Evolutionary conservation across 2,329 filamentous ascomycete genomes (phyloP).

Genomic region (Magnaporthiopsis rhizophila): DNA sequence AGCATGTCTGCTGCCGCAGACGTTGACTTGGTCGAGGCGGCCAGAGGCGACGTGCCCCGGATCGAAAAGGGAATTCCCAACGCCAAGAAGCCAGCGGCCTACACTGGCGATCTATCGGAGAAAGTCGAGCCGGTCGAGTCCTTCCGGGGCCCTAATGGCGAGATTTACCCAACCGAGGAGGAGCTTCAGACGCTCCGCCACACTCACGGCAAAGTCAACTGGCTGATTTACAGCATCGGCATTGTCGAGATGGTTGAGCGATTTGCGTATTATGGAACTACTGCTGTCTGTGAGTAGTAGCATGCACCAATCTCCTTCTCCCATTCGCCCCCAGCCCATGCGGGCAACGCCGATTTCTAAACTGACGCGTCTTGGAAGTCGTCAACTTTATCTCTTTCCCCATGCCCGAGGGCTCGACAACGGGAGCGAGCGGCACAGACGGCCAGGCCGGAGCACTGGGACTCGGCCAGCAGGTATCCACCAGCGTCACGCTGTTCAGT

Average conservation of each 20-base stretch:
- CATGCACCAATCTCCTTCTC: background rate
- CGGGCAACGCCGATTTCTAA: background rate
- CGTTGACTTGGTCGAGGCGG: constrained; percentile 6
- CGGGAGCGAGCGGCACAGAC: constrained; percentile 34
- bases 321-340: background rate
- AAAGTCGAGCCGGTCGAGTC: background rate
- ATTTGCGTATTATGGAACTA: constrained; percentile 69
- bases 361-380: background rate
- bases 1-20: constrained; percentile 7
- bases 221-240: constrained; percentile 60
- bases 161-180: constrained; percentile 45
- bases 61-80: constrained; percentile 1
- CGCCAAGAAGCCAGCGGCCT: background rate
- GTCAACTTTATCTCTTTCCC: constrained; percentile 52
- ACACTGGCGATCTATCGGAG: background rate
- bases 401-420: constrained; percentile 44
- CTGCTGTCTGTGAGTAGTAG: constrained; percentile 34
- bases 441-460: constrained; percentile 44
- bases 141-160: constrained; percentile 2
- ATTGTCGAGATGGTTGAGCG: constrained; percentile 70
- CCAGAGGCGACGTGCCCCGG: constrained; percentile 2
- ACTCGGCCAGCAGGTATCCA: constrained; percentile 49
- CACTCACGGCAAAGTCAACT: constrained; percentile 56
- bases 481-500: constrained; percentile 40
- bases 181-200: constrained; percentile 53